A percentile compares a stretch with the other conserved stretches of the same genome.
phyloP scores from a whole-genome alignment of 2,329 filamentous ascomycete species.

The Colletotrichum shisoi region DNA sequence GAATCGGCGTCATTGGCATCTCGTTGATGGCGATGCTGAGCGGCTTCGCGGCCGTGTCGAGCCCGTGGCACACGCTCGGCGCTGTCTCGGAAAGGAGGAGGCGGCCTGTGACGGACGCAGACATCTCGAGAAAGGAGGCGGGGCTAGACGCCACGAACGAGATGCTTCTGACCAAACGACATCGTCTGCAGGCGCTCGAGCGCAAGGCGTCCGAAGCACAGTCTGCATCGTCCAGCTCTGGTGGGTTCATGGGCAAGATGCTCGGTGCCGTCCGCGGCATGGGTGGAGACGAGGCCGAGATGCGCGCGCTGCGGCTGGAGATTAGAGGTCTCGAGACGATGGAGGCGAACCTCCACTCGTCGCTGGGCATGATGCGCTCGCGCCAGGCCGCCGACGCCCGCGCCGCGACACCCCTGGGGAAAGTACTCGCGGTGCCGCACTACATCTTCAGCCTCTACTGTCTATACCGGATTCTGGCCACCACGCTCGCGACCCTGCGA shows the following conservation, averaged over 20 bases:
- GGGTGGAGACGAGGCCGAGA: slow-evolving; percentile 65
- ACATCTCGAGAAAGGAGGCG: slow-evolving; percentile 78
- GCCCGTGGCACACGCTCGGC: slow-evolving; percentile 83
- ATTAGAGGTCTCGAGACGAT: slow-evolving; percentile 82
- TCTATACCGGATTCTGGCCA: slow-evolving; percentile 81
- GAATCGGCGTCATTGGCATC: slow-evolving; percentile 85
- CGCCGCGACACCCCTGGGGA: slow-evolving; percentile 72
- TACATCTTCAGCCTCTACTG: slow-evolving; percentile 83
- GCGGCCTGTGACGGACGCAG: slow-evolving; percentile 73
- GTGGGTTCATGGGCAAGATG: slow-evolving; percentile 75
- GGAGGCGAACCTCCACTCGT: slow-evolving; percentile 73
- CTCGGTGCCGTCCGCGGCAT: slow-evolving; percentile 75
- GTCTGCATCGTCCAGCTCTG: slow-evolving; percentile 51
- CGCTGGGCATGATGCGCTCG: slow-evolving; percentile 68
- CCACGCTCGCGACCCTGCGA: slow-evolving; percentile 71
- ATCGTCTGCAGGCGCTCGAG: slow-evolving; percentile 74
- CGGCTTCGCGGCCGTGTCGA: slow-evolving; percentile 87
- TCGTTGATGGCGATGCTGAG: slow-evolving; percentile 87
- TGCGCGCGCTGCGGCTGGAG: slow-evolving; percentile 72
- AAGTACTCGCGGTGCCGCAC: slow-evolving; percentile 67
- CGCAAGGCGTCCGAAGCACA: slow-evolving; percentile 60
- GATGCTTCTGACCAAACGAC: slow-evolving; percentile 78
- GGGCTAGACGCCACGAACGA: slow-evolving; percentile 81
- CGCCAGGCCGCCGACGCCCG: slow-evolving; percentile 71
- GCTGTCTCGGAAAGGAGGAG: slow-evolving; percentile 61